Evolutionary conservation across 768 basidiomycete species (phyloP).

Genomic region (Pulveroboletus sp.): DNA sequence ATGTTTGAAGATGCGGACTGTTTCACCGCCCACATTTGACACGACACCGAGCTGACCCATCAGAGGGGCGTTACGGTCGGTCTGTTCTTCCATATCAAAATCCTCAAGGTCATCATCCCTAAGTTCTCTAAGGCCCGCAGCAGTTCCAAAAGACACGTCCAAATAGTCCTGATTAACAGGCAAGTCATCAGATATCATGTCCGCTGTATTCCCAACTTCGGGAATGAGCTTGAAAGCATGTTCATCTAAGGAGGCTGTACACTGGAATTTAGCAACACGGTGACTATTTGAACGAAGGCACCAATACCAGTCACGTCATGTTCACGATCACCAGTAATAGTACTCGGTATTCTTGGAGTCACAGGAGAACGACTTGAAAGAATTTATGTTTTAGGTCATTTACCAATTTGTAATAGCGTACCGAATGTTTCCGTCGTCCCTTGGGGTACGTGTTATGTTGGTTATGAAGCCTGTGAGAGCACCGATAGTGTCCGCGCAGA

Average conservation of each 20-base stretch:
- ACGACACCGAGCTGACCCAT: constrained; percentile 39
- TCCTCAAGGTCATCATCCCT: constrained; percentile 71
- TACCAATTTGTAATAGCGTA: constrained; percentile 8
- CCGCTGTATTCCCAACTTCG: constrained; percentile 73
- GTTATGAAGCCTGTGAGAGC: constrained; percentile 52
- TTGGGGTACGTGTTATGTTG: constrained; percentile 46
- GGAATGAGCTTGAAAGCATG: constrained; percentile 72
- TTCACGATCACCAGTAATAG: constrained; percentile 1
- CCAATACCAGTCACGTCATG: constrained; percentile 28
- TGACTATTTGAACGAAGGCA: background rate
- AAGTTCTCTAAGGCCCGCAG: constrained; percentile 69
- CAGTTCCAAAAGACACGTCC: constrained; percentile 73
- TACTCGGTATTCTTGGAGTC: constrained; percentile 5
- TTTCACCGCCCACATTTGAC: constrained; percentile 75
- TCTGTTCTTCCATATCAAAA: constrained; percentile 39
- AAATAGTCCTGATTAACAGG: constrained; percentile 87
- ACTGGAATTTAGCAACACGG: constrained; percentile 2
- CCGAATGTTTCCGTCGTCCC: constrained; percentile 26
- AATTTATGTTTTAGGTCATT: background rate
- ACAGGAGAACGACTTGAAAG: constrained; percentile 9
- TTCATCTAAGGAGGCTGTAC: constrained; percentile 71
- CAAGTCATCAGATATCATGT: constrained; percentile 88
- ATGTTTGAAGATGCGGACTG: constrained; percentile 68
- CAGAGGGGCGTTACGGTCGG: constrained; percentile 10
- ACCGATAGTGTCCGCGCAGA: constrained; percentile 74